Evolutionary conservation across 352 stramenopile genomes (phyloP), one percentile per base, ranked within the genome.

Genomic region (Phytophthora vignae): DNA sequence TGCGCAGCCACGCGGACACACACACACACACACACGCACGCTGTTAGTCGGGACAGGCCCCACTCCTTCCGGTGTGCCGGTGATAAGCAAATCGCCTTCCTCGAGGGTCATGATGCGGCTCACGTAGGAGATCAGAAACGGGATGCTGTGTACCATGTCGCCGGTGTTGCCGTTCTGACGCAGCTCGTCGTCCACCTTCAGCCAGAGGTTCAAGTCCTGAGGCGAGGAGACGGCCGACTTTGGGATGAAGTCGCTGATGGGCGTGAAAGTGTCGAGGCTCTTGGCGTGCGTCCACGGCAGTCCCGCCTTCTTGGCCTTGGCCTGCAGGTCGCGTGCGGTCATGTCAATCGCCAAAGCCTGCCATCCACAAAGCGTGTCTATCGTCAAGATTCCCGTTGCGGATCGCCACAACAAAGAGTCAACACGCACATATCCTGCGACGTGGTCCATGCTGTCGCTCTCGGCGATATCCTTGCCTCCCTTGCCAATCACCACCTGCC

Each of bases 61-160:
- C 52, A 96, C 89, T 63, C 87, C 89, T 78, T 91, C 84, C 3
- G 90, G 90, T 0, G 88, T 96, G 55, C 90, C 88, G 9, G 90
- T 96, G 73, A 95, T 92, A 66, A 96, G 90, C 40, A 96, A 60
- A 60, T 96, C 90, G 25, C 88, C 90, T 71, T 92, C 83, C 58
- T 96, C 88, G 25, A 95, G 82, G 53, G 87, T 95, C 85, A 95
- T 94, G 62, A 94, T 90, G 69, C 83, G 83, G 54, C 85, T 95
- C 55, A 94, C 79, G 73, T 94, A 85, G 17, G 84, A 73, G 59
- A 95, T 91, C 9, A 95, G 64, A 46, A 87, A 93, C 55, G 87
- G 87, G 50, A 93, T 92, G 50, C 73, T 83, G 79, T 94, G 88
- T 54, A 95, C 81, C 87, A 96, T 96, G 63, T 93, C 83, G 50